Conservation (phyloP, 192 early-diverging fungal genomes). For the Coemansia erecta region DNA sequence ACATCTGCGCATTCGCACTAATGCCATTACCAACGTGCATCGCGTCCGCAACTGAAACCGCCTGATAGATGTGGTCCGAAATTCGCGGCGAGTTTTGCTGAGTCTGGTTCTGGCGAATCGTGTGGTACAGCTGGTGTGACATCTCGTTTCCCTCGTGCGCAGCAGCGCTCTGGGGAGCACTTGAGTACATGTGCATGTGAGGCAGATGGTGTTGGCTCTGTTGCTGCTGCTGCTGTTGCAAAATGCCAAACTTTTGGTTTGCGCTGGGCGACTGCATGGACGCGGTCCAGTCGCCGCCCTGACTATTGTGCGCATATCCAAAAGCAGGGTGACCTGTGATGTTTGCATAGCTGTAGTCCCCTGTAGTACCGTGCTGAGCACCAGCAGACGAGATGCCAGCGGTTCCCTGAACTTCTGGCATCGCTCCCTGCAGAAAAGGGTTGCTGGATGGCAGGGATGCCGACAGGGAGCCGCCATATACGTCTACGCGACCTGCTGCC, state of each 20-base stretch:
- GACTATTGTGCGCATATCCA: background rate
- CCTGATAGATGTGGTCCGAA: slow-evolving; percentile 17
- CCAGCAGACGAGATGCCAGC: background rate
- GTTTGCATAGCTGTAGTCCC: slow-evolving; percentile 1
- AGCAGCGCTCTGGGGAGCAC: slow-evolving; percentile 6
- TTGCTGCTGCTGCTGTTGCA: slow-evolving; percentile 1
- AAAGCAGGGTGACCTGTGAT: background rate
- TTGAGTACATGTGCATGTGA: background rate
- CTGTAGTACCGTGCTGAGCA: background rate
- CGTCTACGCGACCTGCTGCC: slow-evolving; percentile 8
- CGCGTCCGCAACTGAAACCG: slow-evolving; percentile 15
- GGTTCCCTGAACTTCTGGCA: background rate
- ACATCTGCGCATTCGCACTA: slow-evolving; percentile 14
- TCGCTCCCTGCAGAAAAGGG: slow-evolving; percentile 19
- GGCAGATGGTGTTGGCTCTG: background rate
- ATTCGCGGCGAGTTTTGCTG: slow-evolving; percentile 9
- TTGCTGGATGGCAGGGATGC: slow-evolving; percentile 32
- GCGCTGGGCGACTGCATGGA: background rate
- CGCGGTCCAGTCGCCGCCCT: background rate
- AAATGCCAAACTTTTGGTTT: background rate
- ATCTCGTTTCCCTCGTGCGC: slow-evolving; percentile 3
- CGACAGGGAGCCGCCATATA: slow-evolving; percentile 25
- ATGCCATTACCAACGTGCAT: background rate
- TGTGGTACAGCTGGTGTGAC: slow-evolving; percentile 13
- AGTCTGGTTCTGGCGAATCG: background rate